These are phyloP conservation scores for Hansenula anomala DNA, from an alignment of 1,139 yeast genomes.

Conservation along the genomic window DNA sequence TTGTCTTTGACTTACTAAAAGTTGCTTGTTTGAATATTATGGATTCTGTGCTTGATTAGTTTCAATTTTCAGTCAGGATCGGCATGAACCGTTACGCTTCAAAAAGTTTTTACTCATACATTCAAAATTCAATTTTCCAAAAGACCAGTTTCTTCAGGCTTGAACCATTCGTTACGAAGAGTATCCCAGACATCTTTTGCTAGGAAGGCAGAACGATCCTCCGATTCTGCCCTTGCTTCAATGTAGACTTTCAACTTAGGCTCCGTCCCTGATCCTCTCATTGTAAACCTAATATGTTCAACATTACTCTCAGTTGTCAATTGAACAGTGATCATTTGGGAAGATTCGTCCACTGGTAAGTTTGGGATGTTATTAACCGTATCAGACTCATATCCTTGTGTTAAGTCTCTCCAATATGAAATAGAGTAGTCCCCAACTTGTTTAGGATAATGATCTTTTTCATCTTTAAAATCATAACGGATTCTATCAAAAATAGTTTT, in stretches of 20 bases:
- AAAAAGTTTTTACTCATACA: no score
- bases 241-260: conserved; percentile 91
- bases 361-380: conserved; percentile 54
- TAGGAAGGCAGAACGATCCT: conserved; percentile 39
- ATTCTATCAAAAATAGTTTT: conserved; percentile 51
- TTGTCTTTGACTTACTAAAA: no score
- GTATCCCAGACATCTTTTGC: conserved; percentile 70
- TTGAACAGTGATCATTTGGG: conserved; percentile 83
- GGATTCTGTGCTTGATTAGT: no score
- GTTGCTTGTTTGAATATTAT: no score
- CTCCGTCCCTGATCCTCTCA: conserved; percentile 95
- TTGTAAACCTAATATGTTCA: conserved; percentile 64
- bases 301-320: conserved; percentile 16
- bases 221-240: conserved; percentile 58
- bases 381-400: conserved; percentile 72
- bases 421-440: conserved; percentile 40
- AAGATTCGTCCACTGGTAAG: conserved; percentile 63
- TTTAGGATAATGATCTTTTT: conserved; percentile 24
- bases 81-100: no score
- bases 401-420: conserved; percentile 74
- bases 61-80: no score
- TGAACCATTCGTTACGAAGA: conserved; percentile 54
- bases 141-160: conserved; percentile 39
- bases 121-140: conserved; percentile 4
- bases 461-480: conserved; percentile 22